A percentile compares a stretch with the other conserved stretches of the same genome.
These are phyloP conservation scores for Carex kokanica DNA, from an alignment of 176 grass and related monocot species.

Conservation along the genomic window DNA sequence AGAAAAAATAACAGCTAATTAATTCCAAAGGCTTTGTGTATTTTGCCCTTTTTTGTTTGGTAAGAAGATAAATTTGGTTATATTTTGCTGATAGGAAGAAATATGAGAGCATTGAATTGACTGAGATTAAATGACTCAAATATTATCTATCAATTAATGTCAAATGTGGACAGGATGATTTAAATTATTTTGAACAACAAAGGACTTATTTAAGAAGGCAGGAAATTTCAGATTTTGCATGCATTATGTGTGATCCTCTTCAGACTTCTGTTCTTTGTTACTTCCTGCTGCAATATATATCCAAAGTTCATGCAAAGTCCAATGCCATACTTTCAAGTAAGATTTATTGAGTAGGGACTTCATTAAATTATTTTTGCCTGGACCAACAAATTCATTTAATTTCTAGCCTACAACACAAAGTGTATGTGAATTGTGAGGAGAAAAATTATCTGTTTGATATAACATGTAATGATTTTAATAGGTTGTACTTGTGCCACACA, in stretches of 20 bases:
- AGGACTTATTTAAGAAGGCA: neutral
- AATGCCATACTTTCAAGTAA: neutral
- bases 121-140: neutral
- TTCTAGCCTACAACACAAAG: neutral
- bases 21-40: no score
- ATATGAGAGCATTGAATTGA: neutral
- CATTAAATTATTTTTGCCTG: neutral
- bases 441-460: neutral
- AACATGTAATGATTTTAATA: slow-evolving; percentile 1
- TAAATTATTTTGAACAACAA: neutral
- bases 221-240: neutral
- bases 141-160: neutral
- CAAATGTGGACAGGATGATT: neutral
- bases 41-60: neutral
- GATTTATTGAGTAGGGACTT: slow-evolving; percentile 5
- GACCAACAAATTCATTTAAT: neutral
- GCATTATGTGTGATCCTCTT: slow-evolving; percentile 7
- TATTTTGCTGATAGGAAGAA: neutral
- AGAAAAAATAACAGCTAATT: no score
- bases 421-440: neutral
- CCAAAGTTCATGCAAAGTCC: slow-evolving; percentile 9
- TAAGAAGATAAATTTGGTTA: neutral
- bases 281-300: neutral
- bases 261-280: neutral
- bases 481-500: neutral